Conservation (phyloP, 768 basidiomycete genomes). For the Lactarius quietus region DNA sequence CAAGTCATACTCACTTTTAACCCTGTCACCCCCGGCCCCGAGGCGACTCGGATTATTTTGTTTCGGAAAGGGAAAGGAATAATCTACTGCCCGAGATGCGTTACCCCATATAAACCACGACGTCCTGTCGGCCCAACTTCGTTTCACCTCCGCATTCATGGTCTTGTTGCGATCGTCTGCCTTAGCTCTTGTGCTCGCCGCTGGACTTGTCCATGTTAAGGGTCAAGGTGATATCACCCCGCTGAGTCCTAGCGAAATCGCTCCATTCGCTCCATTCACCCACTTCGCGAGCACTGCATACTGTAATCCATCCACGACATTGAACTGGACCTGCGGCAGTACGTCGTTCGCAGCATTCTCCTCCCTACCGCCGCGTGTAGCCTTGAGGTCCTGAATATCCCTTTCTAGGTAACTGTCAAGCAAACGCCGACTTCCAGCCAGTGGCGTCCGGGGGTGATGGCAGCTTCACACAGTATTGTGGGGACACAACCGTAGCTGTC, state of each 20-base stretch:
- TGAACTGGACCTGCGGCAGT: slow-evolving; percentile 33
- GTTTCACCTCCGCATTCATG: neutral
- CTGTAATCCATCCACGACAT: slow-evolving; percentile 30
- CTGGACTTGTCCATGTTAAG: neutral
- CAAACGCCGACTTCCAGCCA: slow-evolving; percentile 45
- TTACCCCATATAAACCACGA: neutral
- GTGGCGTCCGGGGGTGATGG: slow-evolving; percentile 49
- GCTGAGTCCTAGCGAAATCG: slow-evolving; percentile 30
- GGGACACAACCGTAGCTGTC: neutral
- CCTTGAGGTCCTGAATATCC: neutral
- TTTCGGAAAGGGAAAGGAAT: neutral
- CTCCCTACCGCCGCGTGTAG: neutral
- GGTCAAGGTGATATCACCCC: slow-evolving; percentile 27
- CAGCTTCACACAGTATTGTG: slow-evolving; percentile 41
- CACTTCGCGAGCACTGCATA: slow-evolving; percentile 35
- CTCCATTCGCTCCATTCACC: slow-evolving; percentile 32
- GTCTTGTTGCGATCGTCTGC: neutral
- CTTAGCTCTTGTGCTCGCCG: neutral
- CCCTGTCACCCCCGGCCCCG: too few relatives aligned
- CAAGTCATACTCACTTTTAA: too few relatives aligned
- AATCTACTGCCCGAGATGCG: neutral
- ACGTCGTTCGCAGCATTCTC: slow-evolving; percentile 5
- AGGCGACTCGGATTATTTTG: neutral
- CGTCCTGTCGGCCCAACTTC: too few relatives aligned
- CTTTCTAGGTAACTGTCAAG: slow-evolving; percentile 42